Evolutionary conservation across 192 early-diverging fungal species (phyloP), one percentile per base, ranked within the genome.

Genomic region (Thamnidium elegans): DNA sequence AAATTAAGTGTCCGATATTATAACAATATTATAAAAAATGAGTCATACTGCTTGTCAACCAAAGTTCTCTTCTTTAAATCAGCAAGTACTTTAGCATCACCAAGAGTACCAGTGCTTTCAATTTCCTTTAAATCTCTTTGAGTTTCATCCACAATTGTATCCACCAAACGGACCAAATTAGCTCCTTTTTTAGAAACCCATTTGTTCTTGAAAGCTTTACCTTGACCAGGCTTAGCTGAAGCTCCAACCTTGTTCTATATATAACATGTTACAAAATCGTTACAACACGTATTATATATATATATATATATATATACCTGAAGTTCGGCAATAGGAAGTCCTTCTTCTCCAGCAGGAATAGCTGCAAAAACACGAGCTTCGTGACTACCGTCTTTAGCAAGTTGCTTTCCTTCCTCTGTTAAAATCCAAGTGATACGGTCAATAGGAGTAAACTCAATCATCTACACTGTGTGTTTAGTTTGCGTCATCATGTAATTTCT

Each of bases 151-250:
- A 84, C 84, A 74, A 99, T 87, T 30, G 78, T 78, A 4, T 89
- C 89, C 7, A 92, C 92, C 52, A 84, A 63, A 50, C 94, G 87
- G 31, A 92, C 81, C 23, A 97, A 78, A 50, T 83, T 86, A 44
- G 80, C 81, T 39, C 79, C 82, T 50, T 78, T 82, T 77, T 97
- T 97, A 58, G 86, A 87, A 77, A 99, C 88, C 97, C 97, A 99
- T 81, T 96, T 98, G 84, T 96, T 94, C 76, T 94, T 93, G 78
- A 99, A 89, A 20, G 95, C 95, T 72, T 90, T 89, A 55, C 94
- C 94, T 77, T 95, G 93, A 31, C 96, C 97, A 72, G 97, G 89
- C 72, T 88, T 92, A 69, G 91, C 92, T 36, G 84, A 61, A 8
- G 87, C 78, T 19, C 93, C 94, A 44, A 91, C 78, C 68, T 79